phyloP scores from a whole-genome alignment of 495 filamentous ascomycete species.

The Monascus purpureus region DNA sequence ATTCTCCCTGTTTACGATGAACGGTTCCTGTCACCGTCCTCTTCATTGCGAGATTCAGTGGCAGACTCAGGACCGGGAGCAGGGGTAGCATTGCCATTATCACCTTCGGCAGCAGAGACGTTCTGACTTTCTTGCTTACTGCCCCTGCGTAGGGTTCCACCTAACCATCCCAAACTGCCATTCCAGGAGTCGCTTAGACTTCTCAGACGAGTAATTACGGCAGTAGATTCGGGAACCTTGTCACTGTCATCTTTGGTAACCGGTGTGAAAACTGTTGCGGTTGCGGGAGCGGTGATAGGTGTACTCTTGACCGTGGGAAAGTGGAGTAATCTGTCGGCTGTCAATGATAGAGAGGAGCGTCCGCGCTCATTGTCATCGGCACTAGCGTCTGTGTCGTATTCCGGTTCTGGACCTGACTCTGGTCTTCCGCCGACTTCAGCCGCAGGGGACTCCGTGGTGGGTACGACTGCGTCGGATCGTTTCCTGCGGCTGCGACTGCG shows the following conservation, averaged over 20 bases:
- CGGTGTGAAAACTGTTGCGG: neutral
- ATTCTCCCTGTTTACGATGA: too few species aligned
- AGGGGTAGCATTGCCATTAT: too few species aligned
- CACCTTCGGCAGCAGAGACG: neutral
- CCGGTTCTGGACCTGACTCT: constrained; percentile 3
- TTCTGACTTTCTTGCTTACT: neutral
- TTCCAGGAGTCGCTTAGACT: constrained; percentile 33
- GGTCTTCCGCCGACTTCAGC: constrained; percentile 5
- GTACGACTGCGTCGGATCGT: constrained; percentile 16
- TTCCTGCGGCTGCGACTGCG: constrained; percentile 12
- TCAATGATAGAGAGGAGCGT: constrained; percentile 3
- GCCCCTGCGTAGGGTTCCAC: constrained; percentile 13
- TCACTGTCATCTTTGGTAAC: constrained; percentile 9
- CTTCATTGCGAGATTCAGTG: too few species aligned
- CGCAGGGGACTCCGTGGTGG: constrained; percentile 7
- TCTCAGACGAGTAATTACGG: constrained; percentile 17
- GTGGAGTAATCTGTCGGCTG: neutral
- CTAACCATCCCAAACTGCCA: constrained; percentile 28
- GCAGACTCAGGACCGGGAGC: too few species aligned
- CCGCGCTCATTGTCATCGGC: constrained; percentile 7
- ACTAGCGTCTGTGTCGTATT: constrained; percentile 5
- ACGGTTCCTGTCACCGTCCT: too few species aligned
- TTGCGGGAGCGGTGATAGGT: neutral
- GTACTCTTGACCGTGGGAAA: neutral
- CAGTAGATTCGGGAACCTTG: neutral